Evolutionary conservation across 2,329 filamentous ascomycete genomes (phyloP).

Genomic region (Pyricularia grisea): DNA sequence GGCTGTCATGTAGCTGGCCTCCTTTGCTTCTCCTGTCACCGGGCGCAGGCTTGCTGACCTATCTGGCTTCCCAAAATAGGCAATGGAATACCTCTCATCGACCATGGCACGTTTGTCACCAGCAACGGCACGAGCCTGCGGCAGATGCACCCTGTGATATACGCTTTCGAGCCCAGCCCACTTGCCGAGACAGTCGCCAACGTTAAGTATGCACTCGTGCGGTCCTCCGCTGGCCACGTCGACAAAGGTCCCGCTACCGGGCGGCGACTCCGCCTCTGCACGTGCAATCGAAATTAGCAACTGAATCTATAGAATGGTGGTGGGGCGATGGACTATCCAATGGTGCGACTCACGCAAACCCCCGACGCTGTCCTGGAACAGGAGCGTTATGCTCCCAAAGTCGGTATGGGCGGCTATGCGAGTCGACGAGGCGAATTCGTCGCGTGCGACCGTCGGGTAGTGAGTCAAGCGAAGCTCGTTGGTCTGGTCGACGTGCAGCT

Average conservation of each 20-base stretch:
- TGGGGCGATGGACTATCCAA: no score
- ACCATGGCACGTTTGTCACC: neutral
- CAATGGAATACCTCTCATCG: neutral
- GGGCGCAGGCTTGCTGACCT: conserved; percentile 1
- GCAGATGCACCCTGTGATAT: neutral
- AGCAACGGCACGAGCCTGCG: neutral
- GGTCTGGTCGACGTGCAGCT: neutral
- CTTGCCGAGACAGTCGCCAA: neutral
- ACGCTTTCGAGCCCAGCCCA: neutral
- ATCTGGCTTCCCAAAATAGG: conserved; percentile 1
- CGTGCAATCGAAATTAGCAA: no score
- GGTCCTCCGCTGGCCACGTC: neutral
- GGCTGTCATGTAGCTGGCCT: neutral
- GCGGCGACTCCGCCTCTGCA: neutral
- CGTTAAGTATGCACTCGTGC: conserved; percentile 2
- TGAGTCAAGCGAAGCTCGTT: conserved; percentile 1
- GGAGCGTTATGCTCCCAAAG: conserved; percentile 1
- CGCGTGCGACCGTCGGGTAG: neutral
- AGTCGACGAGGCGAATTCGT: neutral
- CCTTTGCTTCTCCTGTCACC: neutral
- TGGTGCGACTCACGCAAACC: neutral
- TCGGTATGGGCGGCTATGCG: conserved; percentile 1
- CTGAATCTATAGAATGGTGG: no score
- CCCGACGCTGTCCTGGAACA: conserved; percentile 1
- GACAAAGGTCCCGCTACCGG: neutral